These are phyloP conservation scores for Fusarium graminum DNA, from an alignment of 2,329 filamentous ascomycete genomes.

Conservation along the genomic window DNA sequence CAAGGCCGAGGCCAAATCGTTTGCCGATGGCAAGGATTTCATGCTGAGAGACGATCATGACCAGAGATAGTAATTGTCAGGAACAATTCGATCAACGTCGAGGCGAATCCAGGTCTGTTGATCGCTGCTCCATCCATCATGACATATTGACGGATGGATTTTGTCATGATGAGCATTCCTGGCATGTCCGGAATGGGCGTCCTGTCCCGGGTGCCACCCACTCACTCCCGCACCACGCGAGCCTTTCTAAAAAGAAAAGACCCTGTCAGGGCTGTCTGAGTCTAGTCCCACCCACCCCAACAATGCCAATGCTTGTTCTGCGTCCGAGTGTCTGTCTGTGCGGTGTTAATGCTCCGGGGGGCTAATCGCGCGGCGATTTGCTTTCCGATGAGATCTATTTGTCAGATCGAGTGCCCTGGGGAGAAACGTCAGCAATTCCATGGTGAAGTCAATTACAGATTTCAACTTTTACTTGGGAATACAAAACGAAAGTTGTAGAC, in stretches of 20 bases:
- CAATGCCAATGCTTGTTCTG: neutral
- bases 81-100: constrained; percentile 18
- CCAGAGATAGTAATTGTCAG: neutral
- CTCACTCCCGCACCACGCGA: neutral
- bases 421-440: too few species aligned
- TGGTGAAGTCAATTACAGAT: too few species aligned
- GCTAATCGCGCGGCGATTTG: too few species aligned
- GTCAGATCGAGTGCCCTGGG: too few species aligned
- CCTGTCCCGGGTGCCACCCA: neutral
- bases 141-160: neutral
- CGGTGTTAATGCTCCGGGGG: neutral
- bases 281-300: neutral
- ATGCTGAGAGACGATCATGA: neutral
- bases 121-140: neutral
- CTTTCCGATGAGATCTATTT: too few species aligned
- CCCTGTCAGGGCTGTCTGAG: neutral
- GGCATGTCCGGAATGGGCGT: neutral
- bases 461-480: too few species aligned
- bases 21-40: neutral
- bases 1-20: neutral
- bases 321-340: neutral
- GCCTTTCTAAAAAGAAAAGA: neutral
- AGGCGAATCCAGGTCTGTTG: constrained; percentile 1
- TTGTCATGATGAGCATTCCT: constrained; percentile 12
- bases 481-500: too few species aligned